Evolutionary conservation across 345 rosid species (phyloP), one percentile per base, ranked within the genome.

Genomic region (Acer saccharum): DNA sequence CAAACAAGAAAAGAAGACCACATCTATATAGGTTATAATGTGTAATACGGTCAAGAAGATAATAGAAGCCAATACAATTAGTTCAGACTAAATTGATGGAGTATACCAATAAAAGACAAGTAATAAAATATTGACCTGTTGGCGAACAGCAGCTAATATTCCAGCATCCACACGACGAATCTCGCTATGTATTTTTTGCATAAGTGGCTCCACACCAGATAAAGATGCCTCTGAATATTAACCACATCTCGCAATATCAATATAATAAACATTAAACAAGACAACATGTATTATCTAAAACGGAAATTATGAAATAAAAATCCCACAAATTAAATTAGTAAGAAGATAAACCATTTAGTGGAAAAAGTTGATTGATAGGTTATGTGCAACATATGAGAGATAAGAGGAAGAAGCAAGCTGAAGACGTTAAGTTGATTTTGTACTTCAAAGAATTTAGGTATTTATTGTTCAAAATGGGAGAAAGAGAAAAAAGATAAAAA

Each of bases 111-210:
- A 57, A 29, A 65, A 8, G 13, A 63, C 20, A 11, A 57, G 55
- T 43, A 81, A 76, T 71, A 58, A 78, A 57, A 81, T 55, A 10
- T 10, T 71, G 57, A 93, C 99, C 98, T 96, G 99, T 77, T 94
- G 98, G 69, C 98, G 99, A 85, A 96, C 99, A 81, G 98, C 98
- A 69, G 97, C 86, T 39, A 94, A 83, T 80, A 96, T 96, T 83
- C 84, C 94, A 10, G 92, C 94, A 87, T 96, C 99, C 55, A 96
- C 98, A 10, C 94, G 92, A n/a, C 94, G 89, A 72, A 96, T 92
- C 89, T 96, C 99, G 71, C 92, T 83, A 68, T 90, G 98, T 79
- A 96, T 92, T 90, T 94, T 96, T 80, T 92, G 98, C 98, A 94
- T 96, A 63, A 96, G 89, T 1, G 98, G 99, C 90, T 94, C 99